Evolutionary conservation across 2,329 filamentous ascomycete species (phyloP).

Genomic region (Ophiocordyceps camponoti-leonardi): DNA sequence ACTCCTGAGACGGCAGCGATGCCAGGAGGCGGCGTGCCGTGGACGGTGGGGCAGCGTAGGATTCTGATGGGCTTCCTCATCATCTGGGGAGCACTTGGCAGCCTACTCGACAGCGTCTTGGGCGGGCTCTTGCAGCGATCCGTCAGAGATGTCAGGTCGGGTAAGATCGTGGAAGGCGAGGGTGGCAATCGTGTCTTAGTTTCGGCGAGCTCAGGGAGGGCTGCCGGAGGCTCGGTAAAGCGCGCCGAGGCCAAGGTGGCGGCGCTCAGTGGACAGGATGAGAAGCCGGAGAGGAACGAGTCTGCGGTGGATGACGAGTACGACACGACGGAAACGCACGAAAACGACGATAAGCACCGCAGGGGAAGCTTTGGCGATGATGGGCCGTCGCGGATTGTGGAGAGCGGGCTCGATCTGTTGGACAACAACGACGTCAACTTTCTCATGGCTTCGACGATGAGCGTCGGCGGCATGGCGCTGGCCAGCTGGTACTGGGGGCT

Average conservation of each 20-base stretch:
- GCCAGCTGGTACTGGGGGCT: conserved; percentile 44
- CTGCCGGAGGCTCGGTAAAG: conserved; percentile 11
- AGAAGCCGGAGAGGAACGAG: conserved; percentile 22
- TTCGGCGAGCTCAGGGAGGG: conserved; percentile 13
- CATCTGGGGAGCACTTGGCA: conserved; percentile 60
- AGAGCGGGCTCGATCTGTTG: conserved; percentile 55
- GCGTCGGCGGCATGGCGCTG: conserved; percentile 54
- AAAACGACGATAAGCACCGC: conserved; percentile 24
- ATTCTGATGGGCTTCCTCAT: conserved; percentile 41
- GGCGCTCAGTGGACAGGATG: conserved; percentile 24
- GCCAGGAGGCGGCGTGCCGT: conserved; percentile 27
- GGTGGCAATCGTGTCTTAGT: conserved; percentile 48
- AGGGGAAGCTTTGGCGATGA: conserved; percentile 34
- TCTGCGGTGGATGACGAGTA: conserved; percentile 18
- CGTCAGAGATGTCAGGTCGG: conserved; percentile 66
- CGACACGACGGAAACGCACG: conserved; percentile 9
- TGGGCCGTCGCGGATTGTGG: conserved; percentile 43
- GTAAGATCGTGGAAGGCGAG: conserved; percentile 77
- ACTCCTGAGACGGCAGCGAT: conserved; percentile 17
- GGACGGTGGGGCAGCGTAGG: conserved; percentile 28
- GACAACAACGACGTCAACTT: conserved; percentile 97
- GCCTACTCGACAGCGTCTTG: conserved; percentile 71
- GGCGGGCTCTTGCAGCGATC: conserved; percentile 75
- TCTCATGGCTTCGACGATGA: conserved; percentile 73
- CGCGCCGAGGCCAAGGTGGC: conserved; percentile 22